These are phyloP conservation scores for Ramularia endophylla DNA, from an alignment of 2,329 filamentous ascomycete genomes.

Conservation along the genomic window DNA sequence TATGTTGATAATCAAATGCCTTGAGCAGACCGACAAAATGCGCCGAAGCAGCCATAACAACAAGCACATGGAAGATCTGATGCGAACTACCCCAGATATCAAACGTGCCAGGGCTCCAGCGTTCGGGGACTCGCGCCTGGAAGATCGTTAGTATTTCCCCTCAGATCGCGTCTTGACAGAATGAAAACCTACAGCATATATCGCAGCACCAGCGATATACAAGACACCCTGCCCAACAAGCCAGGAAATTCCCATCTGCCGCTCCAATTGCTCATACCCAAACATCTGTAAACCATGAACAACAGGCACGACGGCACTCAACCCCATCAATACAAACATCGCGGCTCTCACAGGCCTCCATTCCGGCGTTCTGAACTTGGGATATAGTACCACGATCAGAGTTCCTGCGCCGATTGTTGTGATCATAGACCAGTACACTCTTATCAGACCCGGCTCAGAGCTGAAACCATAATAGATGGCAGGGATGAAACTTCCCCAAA, in stretches of 20 bases:
- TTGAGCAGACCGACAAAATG: conserved; percentile 76
- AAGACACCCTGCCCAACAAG: conserved; percentile 71
- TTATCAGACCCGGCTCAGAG: conserved; percentile 60
- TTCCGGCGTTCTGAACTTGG: conserved; percentile 73
- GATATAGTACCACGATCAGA: conserved; percentile 67
- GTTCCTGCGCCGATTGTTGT: conserved; percentile 71
- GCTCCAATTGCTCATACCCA: conserved; percentile 59
- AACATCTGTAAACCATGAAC: conserved; percentile 67
- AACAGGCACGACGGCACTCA: conserved; percentile 78
- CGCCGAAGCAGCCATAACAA: conserved; percentile 72
- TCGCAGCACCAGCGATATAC: conserved; percentile 77
- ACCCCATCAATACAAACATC: conserved; percentile 85
- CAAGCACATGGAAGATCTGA: conserved; percentile 90
- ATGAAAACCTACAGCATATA: conserved; percentile 81
- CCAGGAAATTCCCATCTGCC: conserved; percentile 75
- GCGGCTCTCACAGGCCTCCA: conserved; percentile 79
- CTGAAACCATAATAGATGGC: conserved; percentile 83
- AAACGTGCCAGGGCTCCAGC: conserved; percentile 68
- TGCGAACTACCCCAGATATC: conserved; percentile 93
- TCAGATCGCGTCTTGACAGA: too few species aligned
- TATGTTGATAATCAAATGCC: conserved; percentile 81
- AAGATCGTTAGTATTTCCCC: conserved; percentile 3
- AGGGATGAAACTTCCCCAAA: conserved; percentile 86
- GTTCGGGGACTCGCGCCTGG: conserved; percentile 74
- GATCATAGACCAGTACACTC: conserved; percentile 73